Base-by-base conservation (phyloP, 306 rosid species). In the Gillenia trifoliata region DNA sequence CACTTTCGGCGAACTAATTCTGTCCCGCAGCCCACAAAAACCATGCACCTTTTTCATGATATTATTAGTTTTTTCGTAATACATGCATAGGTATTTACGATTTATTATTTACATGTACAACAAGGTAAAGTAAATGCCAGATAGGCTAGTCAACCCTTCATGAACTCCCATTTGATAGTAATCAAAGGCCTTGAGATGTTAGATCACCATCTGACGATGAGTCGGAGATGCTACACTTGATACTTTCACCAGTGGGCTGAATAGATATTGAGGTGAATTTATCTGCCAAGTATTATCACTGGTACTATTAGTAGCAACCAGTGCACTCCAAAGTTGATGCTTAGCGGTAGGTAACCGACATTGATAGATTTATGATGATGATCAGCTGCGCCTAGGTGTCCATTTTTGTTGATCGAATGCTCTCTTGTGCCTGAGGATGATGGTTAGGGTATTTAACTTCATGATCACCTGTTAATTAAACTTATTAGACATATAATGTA, bases 131-230 rank as follows among this genome's bases (percentile, higher is more conserved):
- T 15, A 45, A 45, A 45, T 62, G 41, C 5, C n/a, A 31, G 12
- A 34, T 30, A 30, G 40, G 2, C 1, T 22, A 3, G 60, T 6
- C 33, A 28, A 29, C 33, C 64, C 20, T n/a, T 10, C 25, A n/a
- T 3, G 60, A 7, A 17, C 33, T 5, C 20, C 31, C 29, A 25
- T 23, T 22, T 10, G 20, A 6, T 12, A 20, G 60, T 4, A 29
- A 8, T 16, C n/a, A 17, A 33, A 9, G 68, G 43, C 15, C 45
- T 20, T 33, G 25, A 64, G 68, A 31, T 20, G 17, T 17, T 31
- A 85, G 73, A 61, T 89, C 81, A 3, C 88, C 89, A 50, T 87
- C 85, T 4, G 88, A 87, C n/a, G 86, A 87, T 30, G 87, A 66
- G 6, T 59, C 85, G 6, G 86, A 73, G 77, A 75, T 79, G 75